A percentile compares a stretch with the other conserved stretches of the same genome.
These are phyloP conservation scores for Aristolochia contorta DNA, from an alignment of 164 flowering plant genomes.

Conservation along the genomic window DNA sequence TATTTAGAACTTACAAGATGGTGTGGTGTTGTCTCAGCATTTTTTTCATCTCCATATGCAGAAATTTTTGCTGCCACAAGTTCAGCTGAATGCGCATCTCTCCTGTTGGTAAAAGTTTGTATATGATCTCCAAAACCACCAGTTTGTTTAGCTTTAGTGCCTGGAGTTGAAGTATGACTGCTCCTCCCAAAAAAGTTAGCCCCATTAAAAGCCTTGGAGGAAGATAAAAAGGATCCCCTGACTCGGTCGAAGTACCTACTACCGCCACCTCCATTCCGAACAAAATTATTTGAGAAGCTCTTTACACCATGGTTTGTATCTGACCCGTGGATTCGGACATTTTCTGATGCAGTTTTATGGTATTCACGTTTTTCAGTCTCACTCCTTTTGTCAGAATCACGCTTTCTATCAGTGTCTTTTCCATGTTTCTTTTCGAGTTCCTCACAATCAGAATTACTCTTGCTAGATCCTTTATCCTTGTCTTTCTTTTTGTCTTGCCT, in stretches of 20 bases:
- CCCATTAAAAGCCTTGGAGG: slow-evolving; percentile 74
- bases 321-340: slow-evolving; percentile 24
- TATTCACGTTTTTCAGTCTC: slow-evolving; percentile 48
- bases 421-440: slow-evolving; percentile 54
- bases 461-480: slow-evolving; percentile 69
- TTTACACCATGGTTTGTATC: slow-evolving; percentile 41
- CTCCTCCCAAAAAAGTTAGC: slow-evolving; percentile 64
- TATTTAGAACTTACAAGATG: slow-evolving; percentile 45
- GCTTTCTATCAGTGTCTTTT: slow-evolving; percentile 52
- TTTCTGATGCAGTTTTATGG: slow-evolving; percentile 35
- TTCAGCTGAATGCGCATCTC: slow-evolving; percentile 38
- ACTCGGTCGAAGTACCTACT: slow-evolving; percentile 66
- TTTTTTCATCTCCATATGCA: slow-evolving; percentile 44
- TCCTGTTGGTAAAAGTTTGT: slow-evolving; percentile 31
- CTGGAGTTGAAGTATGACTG: slow-evolving; percentile 22
- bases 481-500: slow-evolving; percentile 74
- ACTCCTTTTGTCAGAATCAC: slow-evolving; percentile 44
- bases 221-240: slow-evolving; percentile 67
- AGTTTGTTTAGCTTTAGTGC: slow-evolving; percentile 31
- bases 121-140: slow-evolving; percentile 8
- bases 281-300: slow-evolving; percentile 29
- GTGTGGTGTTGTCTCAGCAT: slow-evolving; percentile 9
- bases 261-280: slow-evolving; percentile 39
- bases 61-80: slow-evolving; percentile 25
- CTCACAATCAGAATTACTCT: slow-evolving; percentile 84